Evolutionary conservation across 495 filamentous ascomycete species (phyloP).

Genomic region (Friedmanniomyces endolithicus): DNA sequence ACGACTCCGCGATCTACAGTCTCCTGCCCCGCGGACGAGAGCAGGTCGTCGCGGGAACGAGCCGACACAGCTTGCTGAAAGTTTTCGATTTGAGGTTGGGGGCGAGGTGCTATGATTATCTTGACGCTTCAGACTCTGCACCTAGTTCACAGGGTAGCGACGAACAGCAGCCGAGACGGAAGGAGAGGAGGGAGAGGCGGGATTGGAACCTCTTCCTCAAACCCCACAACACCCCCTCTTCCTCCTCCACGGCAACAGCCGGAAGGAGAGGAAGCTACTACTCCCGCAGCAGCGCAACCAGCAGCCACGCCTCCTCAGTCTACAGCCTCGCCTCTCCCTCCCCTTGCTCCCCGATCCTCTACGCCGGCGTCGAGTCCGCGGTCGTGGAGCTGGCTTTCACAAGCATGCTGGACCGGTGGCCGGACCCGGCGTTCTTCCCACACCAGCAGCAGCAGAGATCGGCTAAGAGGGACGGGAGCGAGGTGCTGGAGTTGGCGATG

Average conservation of each 20-base stretch:
- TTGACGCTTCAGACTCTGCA: conserved; percentile 7
- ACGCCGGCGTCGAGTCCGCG: conserved; percentile 42
- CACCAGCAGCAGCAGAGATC: background rate
- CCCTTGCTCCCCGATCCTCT: conserved; percentile 42
- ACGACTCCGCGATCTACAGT: conserved; percentile 46
- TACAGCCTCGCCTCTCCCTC: conserved; percentile 50
- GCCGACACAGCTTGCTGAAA: conserved; percentile 47
- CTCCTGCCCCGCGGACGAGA: conserved; percentile 44
- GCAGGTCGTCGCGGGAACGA: conserved; percentile 45
- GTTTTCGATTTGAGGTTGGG: conserved; percentile 54
- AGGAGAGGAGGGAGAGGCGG: background rate
- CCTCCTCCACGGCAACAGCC: background rate
- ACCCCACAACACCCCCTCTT: background rate
- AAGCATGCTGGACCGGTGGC: conserved; percentile 31
- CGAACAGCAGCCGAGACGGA: background rate
- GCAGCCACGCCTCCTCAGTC: conserved; percentile 33
- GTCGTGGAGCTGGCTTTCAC: conserved; percentile 44
- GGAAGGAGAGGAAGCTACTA: conserved; percentile 4
- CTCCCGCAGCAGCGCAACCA: conserved; percentile 26
- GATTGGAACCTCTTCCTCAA: conserved; percentile 23
- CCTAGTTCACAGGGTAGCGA: background rate
- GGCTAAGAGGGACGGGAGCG: conserved; percentile 1
- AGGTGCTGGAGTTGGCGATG: conserved; percentile 27
- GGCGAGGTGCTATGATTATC: conserved; percentile 26
- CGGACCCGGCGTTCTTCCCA: conserved; percentile 23